Conservation (phyloP, 78 protist species). For the Diacronema lutheri region DNA sequence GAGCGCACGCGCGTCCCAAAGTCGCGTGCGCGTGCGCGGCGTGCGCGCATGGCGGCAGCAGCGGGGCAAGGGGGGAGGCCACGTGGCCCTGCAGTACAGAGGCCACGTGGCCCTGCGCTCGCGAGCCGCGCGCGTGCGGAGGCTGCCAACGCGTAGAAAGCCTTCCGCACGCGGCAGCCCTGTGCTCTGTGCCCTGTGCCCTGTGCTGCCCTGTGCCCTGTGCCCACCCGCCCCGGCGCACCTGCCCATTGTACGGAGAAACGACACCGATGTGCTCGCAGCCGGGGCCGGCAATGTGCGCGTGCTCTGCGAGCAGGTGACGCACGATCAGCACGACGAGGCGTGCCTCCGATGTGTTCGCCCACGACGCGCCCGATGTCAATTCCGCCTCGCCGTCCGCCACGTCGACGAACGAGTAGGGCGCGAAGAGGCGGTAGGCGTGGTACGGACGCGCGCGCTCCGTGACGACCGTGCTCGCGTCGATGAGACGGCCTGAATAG, state of each 20-base stretch:
- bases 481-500: not conserved
- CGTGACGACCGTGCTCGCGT: not conserved
- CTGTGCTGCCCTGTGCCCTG: too few relatives aligned
- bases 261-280: not conserved
- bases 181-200: too few relatives aligned
- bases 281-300: not conserved
- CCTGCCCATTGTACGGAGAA: constrained; percentile 18
- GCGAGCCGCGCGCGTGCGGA: too few relatives aligned
- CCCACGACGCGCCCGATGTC: not conserved
- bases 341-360: not conserved
- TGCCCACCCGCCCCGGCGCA: not conserved
- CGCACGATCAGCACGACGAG: not conserved
- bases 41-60: too few relatives aligned
- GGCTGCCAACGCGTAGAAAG: too few relatives aligned
- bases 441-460: not conserved
- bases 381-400: not conserved
- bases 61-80: too few relatives aligned
- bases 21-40: too few relatives aligned
- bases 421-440: not conserved
- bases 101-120: too few relatives aligned
- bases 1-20: too few relatives aligned
- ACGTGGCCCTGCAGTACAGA: too few relatives aligned
- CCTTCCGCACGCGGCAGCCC: too few relatives aligned
- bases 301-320: not conserved
- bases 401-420: not conserved